Percentiles rank a stretch among this genome's conserved stretches.
These are phyloP conservation scores for Cytospora chrysosperma DNA, from an alignment of 2,329 filamentous ascomycete species.

Conservation along the genomic window DNA sequence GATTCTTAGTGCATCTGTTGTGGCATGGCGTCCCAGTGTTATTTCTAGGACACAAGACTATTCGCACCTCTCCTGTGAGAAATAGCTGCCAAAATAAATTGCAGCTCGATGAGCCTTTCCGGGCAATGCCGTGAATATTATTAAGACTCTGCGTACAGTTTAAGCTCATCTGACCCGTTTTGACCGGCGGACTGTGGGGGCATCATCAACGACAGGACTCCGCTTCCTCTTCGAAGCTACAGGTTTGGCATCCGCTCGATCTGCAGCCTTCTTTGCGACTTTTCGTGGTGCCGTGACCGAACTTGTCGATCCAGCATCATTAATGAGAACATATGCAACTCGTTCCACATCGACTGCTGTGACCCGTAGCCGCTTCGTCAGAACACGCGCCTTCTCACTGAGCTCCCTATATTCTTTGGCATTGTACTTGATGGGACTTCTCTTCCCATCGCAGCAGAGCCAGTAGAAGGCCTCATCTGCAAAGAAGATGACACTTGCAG, in stretches of 20 bases:
- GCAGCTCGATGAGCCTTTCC: too few relatives aligned
- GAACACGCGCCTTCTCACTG: constrained; percentile 39
- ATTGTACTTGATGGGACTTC: constrained; percentile 64
- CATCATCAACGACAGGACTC: neutral
- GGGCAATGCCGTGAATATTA: too few relatives aligned
- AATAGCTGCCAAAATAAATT: too few relatives aligned
- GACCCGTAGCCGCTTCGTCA: constrained; percentile 52
- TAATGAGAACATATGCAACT: constrained; percentile 69
- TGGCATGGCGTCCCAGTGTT: too few relatives aligned
- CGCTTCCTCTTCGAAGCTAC: neutral
- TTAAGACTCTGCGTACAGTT: neutral
- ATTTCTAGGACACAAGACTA: too few relatives aligned
- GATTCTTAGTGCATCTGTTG: neutral
- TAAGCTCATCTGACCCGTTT: neutral
- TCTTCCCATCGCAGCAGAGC: constrained; percentile 57
- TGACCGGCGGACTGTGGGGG: neutral
- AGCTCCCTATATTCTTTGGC: constrained; percentile 66
- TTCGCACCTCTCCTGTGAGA: too few relatives aligned
- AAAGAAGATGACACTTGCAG: constrained; percentile 67
- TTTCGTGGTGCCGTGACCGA: neutral
- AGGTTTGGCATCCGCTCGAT: neutral
- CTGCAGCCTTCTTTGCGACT: constrained; percentile 7
- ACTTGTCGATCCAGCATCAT: constrained; percentile 26
- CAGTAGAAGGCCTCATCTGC: constrained; percentile 77
- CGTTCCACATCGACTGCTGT: constrained; percentile 65